Percentiles rank a stretch among this genome's conserved stretches.
These are phyloP conservation scores for Rhodosporidiobolus odoratus DNA, from an alignment of 768 basidiomycete species.

Conservation along the genomic window DNA sequence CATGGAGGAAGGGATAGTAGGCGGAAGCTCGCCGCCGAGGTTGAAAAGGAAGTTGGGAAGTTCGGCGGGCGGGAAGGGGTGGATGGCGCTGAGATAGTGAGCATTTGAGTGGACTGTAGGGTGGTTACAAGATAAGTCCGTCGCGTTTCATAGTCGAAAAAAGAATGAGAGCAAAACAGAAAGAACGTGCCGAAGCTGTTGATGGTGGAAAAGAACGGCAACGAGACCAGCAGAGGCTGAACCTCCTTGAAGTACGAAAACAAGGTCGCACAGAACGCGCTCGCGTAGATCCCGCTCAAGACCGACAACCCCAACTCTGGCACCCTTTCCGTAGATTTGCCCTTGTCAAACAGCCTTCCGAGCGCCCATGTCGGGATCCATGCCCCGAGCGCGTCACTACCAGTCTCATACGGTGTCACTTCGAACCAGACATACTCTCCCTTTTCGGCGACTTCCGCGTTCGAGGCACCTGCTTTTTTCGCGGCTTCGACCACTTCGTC, in stretches of 20 bases:
- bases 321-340: conserved; percentile 36
- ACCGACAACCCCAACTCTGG: conserved; percentile 46
- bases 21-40: conserved; percentile 36
- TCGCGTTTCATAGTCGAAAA: not conserved
- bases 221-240: conserved; percentile 38
- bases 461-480: conserved; percentile 1
- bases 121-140: conserved; percentile 17
- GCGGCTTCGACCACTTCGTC: not conserved
- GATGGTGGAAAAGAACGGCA: conserved; percentile 37
- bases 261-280: conserved; percentile 43
- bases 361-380: conserved; percentile 46
- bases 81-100: conserved; percentile 40
- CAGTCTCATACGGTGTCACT: conserved; percentile 43
- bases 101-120: conserved; percentile 41
- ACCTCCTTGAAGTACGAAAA: conserved; percentile 45
- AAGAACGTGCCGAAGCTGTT: conserved; percentile 23
- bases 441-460: conserved; percentile 34
- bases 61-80: conserved; percentile 44
- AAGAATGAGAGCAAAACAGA: not conserved
- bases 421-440: conserved; percentile 45
- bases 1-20: conserved; percentile 11
- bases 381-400: conserved; percentile 36
- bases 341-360: conserved; percentile 43
- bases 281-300: conserved; percentile 45
- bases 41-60: conserved; percentile 45